phyloP scores from a whole-genome alignment of 2,329 filamentous ascomycete genomes.

The Penicillium sp. region DNA sequence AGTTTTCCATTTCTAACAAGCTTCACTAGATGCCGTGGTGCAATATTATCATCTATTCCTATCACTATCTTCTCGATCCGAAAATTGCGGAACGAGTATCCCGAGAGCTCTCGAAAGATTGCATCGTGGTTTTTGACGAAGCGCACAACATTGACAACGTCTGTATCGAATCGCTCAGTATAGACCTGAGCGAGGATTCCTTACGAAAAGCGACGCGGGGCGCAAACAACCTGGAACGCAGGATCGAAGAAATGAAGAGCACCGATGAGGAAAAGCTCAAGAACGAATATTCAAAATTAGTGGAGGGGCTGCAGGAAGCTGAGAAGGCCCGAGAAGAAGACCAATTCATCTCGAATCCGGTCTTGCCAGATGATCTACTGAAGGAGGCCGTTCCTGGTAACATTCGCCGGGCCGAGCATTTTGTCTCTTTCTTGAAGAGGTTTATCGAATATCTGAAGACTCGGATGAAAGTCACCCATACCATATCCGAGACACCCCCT shows the following conservation, averaged over 20 bases:
- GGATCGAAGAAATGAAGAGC: conserved; percentile 92
- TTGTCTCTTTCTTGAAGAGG: conserved; percentile 87
- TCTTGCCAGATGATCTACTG: conserved; percentile 86
- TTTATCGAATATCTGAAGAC: conserved; percentile 99
- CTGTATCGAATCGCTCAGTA: conserved; percentile 95
- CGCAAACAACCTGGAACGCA: conserved; percentile 84
- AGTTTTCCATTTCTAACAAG: conserved; percentile 20
- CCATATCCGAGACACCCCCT: conserved; percentile 93
- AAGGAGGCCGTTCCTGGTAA: conserved; percentile 97
- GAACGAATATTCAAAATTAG: conserved; percentile 91
- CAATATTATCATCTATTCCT: conserved; percentile 99
- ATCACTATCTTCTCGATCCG: conserved; percentile 95
- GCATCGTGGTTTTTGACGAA: conserved; percentile 97
- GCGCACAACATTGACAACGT: conserved; percentile 99
- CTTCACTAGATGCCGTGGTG: conserved; percentile 85
- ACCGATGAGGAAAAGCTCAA: conserved; percentile 93
- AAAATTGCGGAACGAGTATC: conserved; percentile 97
- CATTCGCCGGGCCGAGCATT: conserved; percentile 92
- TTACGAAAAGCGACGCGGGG: conserved; percentile 86
- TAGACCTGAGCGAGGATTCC: conserved; percentile 94
- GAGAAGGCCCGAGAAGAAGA: conserved; percentile 91
- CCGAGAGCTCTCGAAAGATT: conserved; percentile 94
- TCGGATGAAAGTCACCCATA: conserved; percentile 95
- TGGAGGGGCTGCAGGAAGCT: conserved; percentile 83
- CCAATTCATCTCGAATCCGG: conserved; percentile 95